Base-by-base conservation (phyloP, 192 early-diverging fungal genomes). In the Backusella parvicylindrica region DNA sequence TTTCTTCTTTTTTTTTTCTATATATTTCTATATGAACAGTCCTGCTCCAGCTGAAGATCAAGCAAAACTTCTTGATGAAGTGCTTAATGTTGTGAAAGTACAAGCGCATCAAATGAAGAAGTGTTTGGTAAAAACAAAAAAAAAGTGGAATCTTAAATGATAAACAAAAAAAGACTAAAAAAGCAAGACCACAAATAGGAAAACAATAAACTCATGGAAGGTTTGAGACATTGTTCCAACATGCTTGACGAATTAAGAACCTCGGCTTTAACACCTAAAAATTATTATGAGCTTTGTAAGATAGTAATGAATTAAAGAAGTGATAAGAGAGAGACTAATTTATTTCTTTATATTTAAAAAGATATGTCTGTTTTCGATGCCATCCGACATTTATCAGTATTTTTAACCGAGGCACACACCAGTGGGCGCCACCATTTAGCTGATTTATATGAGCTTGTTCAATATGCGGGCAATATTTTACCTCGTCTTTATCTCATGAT, bases 401-500 rank as follows among this genome's bases (percentile, higher is more conserved):
- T 95, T 71, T 89, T 99, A 35, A 95, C 94, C 76, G 94, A 97
- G 21, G 94, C 95, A 8, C 98, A 99, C 82, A 85, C 91, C 40
- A 82, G 89, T 43, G 91, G 92, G 75, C 83, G 88, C n/a, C 89
- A 92, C 79, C 90, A 95, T 74, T 83, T 97, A 37, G 93, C 95
- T 1, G 96, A 99, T 79, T 85, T 99, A 23, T 99, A 99, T 86
- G 97, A 99, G 75, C 86, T 99, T 64, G 97, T 99, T 6, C 98
- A 99, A 78, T 99, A 98, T 68, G 97, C 98, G 9, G 96, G 95
- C 38, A 97, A 94, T 86, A 98, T 99, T 67, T 92, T 99, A n/a
- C 98, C 98, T 8, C 91, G 98, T 67, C 88, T 99, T 8, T 99
- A 99, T 79, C 85, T 99, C 15, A 99, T 99, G 98, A 95, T 99